Evolutionary conservation across 441 rosid genomes (phyloP), one percentile per base, ranked within the genome.

Genomic region (Brassica balearica): DNA sequence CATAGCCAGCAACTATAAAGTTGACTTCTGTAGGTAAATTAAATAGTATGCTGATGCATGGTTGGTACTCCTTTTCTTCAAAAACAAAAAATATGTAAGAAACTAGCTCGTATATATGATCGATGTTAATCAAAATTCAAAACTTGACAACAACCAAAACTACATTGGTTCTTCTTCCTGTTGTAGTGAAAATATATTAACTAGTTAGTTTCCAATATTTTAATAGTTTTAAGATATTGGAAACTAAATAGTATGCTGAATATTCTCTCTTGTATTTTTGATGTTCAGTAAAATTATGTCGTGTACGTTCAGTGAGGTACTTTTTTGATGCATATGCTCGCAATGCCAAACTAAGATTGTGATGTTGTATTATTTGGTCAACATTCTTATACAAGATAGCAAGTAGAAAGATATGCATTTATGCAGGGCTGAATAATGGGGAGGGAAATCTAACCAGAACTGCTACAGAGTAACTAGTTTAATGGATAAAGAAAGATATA

Each of bases 391-490:
- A 51, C 48, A 69, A 56, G 38, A 63, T 58, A 65, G 10, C 29
- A 72, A 58, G 72, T 19, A 58, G 29, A 58, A 27, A 3, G 23
- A 55, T 55, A 22, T 58, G 62, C 15, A n/a, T 53, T 1, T 25
- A 61, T 78, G 65, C 72, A 89, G 89, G 80, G 85, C 89, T 55
- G 84, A 79, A 65, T 85, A 86, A 65, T 89, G 93, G 90, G 89
- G 84, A 56, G 93, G 87, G 36, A 76, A 76, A 4, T 25, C 0
- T 2, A 80, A 80, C 10, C 68, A 84, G 58, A 88, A 75, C 51
- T 89, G 91, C 65, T 86, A 88, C 19, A 62, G 73, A 46, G 93
- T 86, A 77, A 88, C 85, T 15, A 81, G 80, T 23, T 77, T 67
- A 2, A 69, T 88, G n/a, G 15, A 11, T 46, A 4, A 46, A 46